Base-by-base conservation (phyloP, 2,329 filamentous ascomycete genomes). In the Coniella vitis region DNA sequence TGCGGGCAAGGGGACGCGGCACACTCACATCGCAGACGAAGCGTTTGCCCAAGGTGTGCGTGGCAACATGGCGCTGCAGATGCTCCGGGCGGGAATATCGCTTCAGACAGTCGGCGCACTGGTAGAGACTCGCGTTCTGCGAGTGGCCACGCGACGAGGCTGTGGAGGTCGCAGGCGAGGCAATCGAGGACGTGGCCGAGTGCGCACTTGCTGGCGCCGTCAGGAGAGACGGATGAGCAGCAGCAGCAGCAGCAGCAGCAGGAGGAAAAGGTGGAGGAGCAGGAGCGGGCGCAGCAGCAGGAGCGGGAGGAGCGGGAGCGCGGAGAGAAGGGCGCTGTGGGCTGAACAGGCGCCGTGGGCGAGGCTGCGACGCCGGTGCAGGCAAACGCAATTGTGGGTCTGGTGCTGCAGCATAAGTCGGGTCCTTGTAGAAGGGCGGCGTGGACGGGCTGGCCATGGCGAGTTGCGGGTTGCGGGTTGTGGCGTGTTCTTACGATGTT, bases 61-160 rank as follows among this genome's bases (percentile, higher is more conserved):
- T 72, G 54, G 73, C 70, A 34, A 75, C 72, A 56, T 76, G 73
- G 21, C 73, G 64, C 47, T 75, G 73, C 10, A 78, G 70, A 56
- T 78, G 74, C 57, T 78, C 75, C 3, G 74, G 74, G 12, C 74
- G 69, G 34, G 73, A 75, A 55, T 78, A 78, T 16, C 73, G 66
- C 53, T 69, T 66, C 43, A 72, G 68, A 55, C 74, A 78, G 54
- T 76, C 71, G 44, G 71, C 71, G 51, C 74, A 78, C 45, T 75
- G 73, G 55, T 78, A 63, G 4, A 65, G 58, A 29, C 60, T 61
- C 29, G 61, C 55, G 10, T 59, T 58, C 32, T 53, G 56, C 19
- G 58, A 49, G 48, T 64, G 60, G 32, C 53, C 51, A 34, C 57
- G 50, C 22, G 55, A 37, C 2, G 51, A 25, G 4, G 57, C 58